Percentiles rank a stretch among this genome's conserved stretches.
Evolutionary conservation across 2,329 filamentous ascomycete genomes (phyloP).

Genomic region (Calonectria pseudoturangicola): DNA sequence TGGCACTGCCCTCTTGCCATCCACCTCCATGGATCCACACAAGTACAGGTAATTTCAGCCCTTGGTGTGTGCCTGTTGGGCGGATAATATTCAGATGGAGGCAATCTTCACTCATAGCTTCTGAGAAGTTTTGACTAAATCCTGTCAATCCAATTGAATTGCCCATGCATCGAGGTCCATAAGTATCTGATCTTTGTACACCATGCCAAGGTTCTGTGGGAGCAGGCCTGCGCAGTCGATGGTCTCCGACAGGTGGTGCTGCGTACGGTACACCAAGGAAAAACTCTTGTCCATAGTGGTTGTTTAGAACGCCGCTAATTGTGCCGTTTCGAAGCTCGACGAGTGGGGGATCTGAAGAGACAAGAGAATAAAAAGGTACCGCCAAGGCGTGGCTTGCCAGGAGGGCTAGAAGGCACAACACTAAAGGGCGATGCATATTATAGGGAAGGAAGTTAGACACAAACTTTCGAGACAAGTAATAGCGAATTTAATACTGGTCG

Average conservation of each 20-base stretch:
- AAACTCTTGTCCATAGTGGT: not conserved
- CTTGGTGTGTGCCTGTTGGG: not conserved
- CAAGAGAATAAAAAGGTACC: too few relatives aligned
- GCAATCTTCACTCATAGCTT: not conserved
- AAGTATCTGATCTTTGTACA: not conserved
- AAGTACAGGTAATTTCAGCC: not conserved
- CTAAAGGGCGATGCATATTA: too few relatives aligned
- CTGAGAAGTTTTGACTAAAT: not conserved
- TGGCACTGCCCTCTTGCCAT: not conserved
- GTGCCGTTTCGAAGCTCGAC: too few relatives aligned
- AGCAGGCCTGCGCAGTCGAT: not conserved
- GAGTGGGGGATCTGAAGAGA: too few relatives aligned
- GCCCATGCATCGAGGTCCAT: not conserved
- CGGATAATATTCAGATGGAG: not conserved
- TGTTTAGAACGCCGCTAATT: too few relatives aligned
- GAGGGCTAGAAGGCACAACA: too few relatives aligned
- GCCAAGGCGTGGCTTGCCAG: too few relatives aligned
- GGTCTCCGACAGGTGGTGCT: not conserved
- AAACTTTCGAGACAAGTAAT: too few relatives aligned
- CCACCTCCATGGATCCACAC: not conserved
- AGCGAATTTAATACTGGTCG: too few relatives aligned
- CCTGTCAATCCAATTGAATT: not conserved
- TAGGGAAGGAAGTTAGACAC: too few relatives aligned
- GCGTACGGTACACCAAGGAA: not conserved
- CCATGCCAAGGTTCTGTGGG: not conserved